Base-by-base conservation (phyloP, 192 early-diverging fungal species). In the Kickxella alabastrina region DNA sequence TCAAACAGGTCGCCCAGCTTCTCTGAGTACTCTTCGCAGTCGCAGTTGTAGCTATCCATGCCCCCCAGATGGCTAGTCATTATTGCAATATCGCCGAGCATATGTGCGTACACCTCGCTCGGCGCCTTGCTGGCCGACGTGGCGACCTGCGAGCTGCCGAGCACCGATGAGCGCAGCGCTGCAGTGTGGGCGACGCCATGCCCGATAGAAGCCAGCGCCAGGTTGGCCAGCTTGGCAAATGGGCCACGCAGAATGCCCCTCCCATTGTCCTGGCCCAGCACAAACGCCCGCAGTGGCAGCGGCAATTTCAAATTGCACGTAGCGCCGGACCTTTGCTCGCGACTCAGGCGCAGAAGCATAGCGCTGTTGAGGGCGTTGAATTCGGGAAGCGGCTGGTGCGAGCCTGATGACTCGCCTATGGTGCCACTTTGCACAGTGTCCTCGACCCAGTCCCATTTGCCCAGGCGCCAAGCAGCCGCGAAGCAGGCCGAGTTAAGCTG, bases 391-490 rank as follows among this genome's bases (percentile, higher is more conserved):
- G 27, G 28, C 34, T 43, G 44, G 2, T 28, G 23, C 15, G 32
- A 23, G n/a, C n/a, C 19, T 3, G 35, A 10, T 21, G 45, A 17
- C 41, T 43, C 41, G 12, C 5, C 15, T 17, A 17, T 38, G 3
- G 13, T 38, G 36, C 41, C 23, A 23, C 23, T 21, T 6, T 43
- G 7, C 5, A 61, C 10, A 6, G 51, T 37, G 38, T 52, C 24
- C 25, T 54, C 25, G 1, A 62, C 56, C 68, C 67, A 77, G 45
- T 62, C 56, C 68, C 68, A 77, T 22, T 71, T 71, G 15, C 68
- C 63, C 46, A 77, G 59, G 5, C 68, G 50, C 67, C 75, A 77
- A 10, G 67, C 68, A 10, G 75, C 68, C 4, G 75, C 62, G 59
- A 58, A 56, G 29, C 68, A 77, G 6, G 68, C 68, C 6, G 58